A percentile compares a stretch with the other conserved stretches of the same genome.
These are phyloP conservation scores for Dissoconium aciculare DNA, from an alignment of 2,329 filamentous ascomycete species.

Conservation along the genomic window DNA sequence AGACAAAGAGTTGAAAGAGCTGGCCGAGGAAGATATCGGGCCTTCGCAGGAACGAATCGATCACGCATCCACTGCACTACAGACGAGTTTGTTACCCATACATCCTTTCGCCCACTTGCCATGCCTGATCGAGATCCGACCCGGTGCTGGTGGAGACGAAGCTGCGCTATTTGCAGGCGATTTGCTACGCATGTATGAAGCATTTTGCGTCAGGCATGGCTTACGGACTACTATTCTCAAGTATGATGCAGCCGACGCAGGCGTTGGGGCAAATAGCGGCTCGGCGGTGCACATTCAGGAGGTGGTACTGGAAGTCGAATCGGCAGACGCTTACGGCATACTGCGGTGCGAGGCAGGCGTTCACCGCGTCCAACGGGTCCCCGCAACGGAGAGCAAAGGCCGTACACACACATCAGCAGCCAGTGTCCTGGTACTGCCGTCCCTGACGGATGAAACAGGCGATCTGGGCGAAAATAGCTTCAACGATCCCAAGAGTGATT, in stretches of 20 bases:
- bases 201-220: conserved; percentile 55
- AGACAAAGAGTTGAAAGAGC: conserved; percentile 43
- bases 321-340: conserved; percentile 61
- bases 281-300: conserved; percentile 59
- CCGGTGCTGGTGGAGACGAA: conserved; percentile 82
- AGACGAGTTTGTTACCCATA: conserved; percentile 63
- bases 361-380: conserved; percentile 86
- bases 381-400: conserved; percentile 78
- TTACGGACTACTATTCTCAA: conserved; percentile 58
- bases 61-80: conserved; percentile 51
- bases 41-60: conserved; percentile 48
- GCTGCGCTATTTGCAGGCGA: conserved; percentile 80
- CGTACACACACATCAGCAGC: conserved; percentile 88
- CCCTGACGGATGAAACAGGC: conserved; percentile 46
- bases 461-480: conserved; percentile 43
- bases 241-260: conserved; percentile 49
- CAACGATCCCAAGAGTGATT: conserved; percentile 77
- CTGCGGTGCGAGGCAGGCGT: conserved; percentile 85
- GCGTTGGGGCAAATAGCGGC: conserved; percentile 38
- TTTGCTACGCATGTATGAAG: conserved; percentile 77
- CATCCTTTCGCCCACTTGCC: conserved; percentile 84
- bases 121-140: conserved; percentile 81
- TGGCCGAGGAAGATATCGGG: conserved; percentile 56
- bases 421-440: conserved; percentile 81
- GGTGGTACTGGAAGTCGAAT: conserved; percentile 70